Base-by-base conservation (phyloP, 2,329 filamentous ascomycete species). In the Pseudocercospora vitis region DNA sequence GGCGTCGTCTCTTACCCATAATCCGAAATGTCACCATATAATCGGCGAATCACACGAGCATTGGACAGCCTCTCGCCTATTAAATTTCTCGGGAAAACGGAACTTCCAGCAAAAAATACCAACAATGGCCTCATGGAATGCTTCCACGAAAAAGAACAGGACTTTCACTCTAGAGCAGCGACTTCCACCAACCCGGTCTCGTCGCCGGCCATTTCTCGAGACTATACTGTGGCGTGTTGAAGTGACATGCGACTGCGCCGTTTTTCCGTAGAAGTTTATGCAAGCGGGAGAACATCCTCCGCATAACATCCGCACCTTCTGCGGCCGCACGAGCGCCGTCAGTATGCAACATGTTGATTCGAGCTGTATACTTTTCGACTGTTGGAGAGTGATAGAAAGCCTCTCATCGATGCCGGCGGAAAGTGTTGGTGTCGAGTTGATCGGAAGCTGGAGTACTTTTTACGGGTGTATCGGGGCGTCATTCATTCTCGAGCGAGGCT, bases 261-360 rank as follows among this genome's bases (percentile, higher is more conserved):
- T 21, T n/a, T 28, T 26, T 46, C 12, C 26, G 31, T 8, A 40
- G 12, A 3, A 21, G 35, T 19, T 19, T 40, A 19, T 40, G 7
- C 23, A 11, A 32, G 9, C 31, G 11, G 42, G 9, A 40, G 49
- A 35, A 45, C 49, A 37, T 53, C 51, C 46, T 31, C 51, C 51
- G 51, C 46, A 35, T 53, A 49, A 35, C 45, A 49, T 46, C 51
- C 51, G 51, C 37, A 26, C 33, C 51, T n/a, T n/a, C n/a, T n/a
- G n/a, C n/a, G n/a, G n/a, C n/a, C n/a, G n/a, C n/a, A n/a, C n/a
- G n/a, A n/a, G n/a, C n/a, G n/a, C n/a, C n/a, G n/a, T n/a, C n/a
- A n/a, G n/a, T n/a, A n/a, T n/a, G n/a, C n/a, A n/a, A n/a, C n/a
- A n/a, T n/a, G n/a, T n/a, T n/a, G n/a, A n/a, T n/a, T n/a, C n/a